Evolutionary conservation across 805 yeast species (phyloP).

Genomic region (Suhomyces sp.): DNA sequence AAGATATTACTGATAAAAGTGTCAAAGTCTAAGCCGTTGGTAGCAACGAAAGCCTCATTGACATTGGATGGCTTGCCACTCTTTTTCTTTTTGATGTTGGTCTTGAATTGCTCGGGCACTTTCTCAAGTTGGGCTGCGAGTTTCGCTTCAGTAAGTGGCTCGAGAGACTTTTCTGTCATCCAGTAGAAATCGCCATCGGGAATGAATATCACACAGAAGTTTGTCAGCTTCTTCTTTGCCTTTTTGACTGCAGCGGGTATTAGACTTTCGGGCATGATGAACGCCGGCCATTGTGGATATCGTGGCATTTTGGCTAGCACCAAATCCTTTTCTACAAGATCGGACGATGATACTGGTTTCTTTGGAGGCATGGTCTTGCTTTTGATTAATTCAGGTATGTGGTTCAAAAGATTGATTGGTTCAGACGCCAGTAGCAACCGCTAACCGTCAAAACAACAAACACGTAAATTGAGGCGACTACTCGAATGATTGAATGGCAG

Average conservation of each 20-base stretch:
- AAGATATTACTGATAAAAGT: slow-evolving; percentile 32
- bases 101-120: slow-evolving; percentile 23
- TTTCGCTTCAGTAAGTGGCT: slow-evolving; percentile 28
- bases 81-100: slow-evolving; percentile 18
- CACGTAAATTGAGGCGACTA: neutral
- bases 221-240: slow-evolving; percentile 35
- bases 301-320: slow-evolving; percentile 46
- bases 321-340: slow-evolving; percentile 32
- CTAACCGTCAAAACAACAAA: slow-evolving; percentile 1
- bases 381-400: neutral
- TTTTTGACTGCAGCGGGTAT: slow-evolving; percentile 35
- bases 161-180: slow-evolving; percentile 40
- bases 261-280: slow-evolving; percentile 40
- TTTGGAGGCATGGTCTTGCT: slow-evolving; percentile 34
- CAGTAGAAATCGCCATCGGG: slow-evolving; percentile 47
- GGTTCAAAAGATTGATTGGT: neutral
- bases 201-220: slow-evolving; percentile 42
- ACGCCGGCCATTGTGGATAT: slow-evolving; percentile 51
- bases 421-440: neutral
- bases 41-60: slow-evolving; percentile 38
- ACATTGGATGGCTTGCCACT: slow-evolving; percentile 29
- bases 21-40: slow-evolving; percentile 36
- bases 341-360: slow-evolving; percentile 13
- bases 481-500: neutral
- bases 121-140: slow-evolving; percentile 27